These are phyloP conservation scores for Solanum hybrid DNA, from an alignment of 305 asterid genomes.

Conservation along the genomic window DNA sequence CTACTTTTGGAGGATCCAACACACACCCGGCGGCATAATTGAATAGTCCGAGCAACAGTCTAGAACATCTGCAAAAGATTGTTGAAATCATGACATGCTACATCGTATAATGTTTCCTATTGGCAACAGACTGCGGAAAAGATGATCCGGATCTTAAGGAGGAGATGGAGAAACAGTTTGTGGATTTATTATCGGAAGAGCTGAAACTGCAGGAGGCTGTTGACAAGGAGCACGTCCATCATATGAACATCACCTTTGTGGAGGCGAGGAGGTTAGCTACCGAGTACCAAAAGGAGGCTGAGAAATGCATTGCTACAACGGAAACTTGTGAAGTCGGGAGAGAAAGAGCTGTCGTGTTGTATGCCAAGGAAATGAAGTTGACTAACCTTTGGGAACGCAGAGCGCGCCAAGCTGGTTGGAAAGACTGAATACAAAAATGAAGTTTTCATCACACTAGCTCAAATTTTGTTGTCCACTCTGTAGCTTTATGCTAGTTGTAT, in stretches of 20 bases:
- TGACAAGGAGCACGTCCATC: conserved; percentile 49
- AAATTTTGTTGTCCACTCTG: background rate
- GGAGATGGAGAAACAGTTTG: conserved; percentile 83
- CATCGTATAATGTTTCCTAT: background rate
- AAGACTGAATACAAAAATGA: conserved; percentile 31
- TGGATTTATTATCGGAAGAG: conserved; percentile 74
- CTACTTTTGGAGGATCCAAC: background rate
- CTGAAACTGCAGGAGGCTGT: conserved; percentile 60
- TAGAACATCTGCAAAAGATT: background rate
- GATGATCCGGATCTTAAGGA: conserved; percentile 88
- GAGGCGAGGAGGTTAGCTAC: conserved; percentile 74
- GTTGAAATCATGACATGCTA: background rate
- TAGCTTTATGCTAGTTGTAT: background rate
- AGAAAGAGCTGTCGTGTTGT: conserved; percentile 52
- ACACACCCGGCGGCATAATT: background rate
- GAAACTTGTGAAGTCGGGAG: conserved; percentile 87
- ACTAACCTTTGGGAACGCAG: conserved; percentile 68
- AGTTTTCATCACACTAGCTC: background rate
- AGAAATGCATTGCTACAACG: conserved; percentile 84
- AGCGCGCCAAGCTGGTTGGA: conserved; percentile 79
- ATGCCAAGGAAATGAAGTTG: conserved; percentile 56
- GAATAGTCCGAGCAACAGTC: background rate
- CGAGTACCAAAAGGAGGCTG: conserved; percentile 81
- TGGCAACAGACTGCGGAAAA: conserved; percentile 64
- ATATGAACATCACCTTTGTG: conserved; percentile 66